Evolutionary conservation across 257 asterid genomes (phyloP).

Genomic region (Solanum microdontum): DNA sequence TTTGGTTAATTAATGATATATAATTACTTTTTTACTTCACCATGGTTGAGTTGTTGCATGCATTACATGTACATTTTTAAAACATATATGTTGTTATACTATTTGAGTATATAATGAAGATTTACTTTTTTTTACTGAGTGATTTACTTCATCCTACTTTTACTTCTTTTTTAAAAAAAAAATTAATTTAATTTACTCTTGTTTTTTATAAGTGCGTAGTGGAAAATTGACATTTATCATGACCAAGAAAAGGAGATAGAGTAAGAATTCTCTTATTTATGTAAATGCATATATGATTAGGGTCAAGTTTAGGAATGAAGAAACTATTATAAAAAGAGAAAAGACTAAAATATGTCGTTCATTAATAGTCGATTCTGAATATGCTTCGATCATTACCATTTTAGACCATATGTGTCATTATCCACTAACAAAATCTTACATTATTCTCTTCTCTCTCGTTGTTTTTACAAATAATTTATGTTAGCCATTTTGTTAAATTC

Average conservation of each 20-base stretch:
- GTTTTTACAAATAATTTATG: too few relatives aligned
- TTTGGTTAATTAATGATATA: neutral
- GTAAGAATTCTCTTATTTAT: neutral
- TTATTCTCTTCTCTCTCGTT: neutral
- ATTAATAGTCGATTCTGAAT: neutral
- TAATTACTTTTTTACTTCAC: neutral
- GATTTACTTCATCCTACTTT: neutral
- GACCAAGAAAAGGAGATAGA: neutral
- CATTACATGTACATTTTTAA: neutral
- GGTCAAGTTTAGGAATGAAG: neutral
- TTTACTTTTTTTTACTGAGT: neutral
- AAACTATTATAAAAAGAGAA: neutral
- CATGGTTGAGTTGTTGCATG: neutral
- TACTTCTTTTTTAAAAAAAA: neutral
- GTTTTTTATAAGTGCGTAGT: neutral
- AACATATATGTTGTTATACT: neutral
- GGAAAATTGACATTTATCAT: neutral
- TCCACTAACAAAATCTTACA: neutral
- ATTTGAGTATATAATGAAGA: neutral
- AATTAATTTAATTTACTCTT: neutral
- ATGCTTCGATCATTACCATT: neutral
- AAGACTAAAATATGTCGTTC: neutral
- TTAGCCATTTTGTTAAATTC: neutral
- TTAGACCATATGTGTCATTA: neutral
- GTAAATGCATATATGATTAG: neutral